phyloP scores from a whole-genome alignment of 148 eudicot genomes.

The Arbutus unedo region DNA sequence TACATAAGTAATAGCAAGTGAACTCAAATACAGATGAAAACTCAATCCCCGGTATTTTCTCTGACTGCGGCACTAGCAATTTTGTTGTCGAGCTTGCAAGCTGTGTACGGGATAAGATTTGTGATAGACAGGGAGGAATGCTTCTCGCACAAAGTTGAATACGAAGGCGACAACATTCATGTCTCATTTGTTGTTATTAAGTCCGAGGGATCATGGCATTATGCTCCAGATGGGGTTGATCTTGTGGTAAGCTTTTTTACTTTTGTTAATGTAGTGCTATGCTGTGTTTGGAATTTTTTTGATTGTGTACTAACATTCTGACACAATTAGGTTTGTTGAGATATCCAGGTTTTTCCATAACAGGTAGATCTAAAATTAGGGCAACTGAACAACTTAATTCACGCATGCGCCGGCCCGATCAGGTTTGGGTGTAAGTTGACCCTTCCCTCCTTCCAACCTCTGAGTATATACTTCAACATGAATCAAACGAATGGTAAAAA shows the following conservation, averaged over 20 bases:
- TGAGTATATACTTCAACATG: background rate
- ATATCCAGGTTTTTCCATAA: too few relatives aligned
- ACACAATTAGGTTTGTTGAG: background rate
- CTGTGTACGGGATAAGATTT: conserved; percentile 63
- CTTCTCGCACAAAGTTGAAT: conserved; percentile 83
- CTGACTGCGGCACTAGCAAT: conserved; percentile 21
- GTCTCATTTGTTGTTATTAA: conserved; percentile 84
- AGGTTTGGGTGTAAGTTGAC: too few relatives aligned
- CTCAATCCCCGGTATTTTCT: background rate
- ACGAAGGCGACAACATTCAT: conserved; percentile 65
- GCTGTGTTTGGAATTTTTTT: background rate
- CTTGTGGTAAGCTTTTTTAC: conserved; percentile 57
- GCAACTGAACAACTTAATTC: background rate
- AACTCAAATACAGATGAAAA: conserved; percentile 24
- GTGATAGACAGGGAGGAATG: conserved; percentile 93
- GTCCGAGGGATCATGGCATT: conserved; percentile 71
- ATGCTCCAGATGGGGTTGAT: conserved; percentile 77
- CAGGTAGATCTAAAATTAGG: background rate
- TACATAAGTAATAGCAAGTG: background rate
- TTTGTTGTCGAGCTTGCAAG: conserved; percentile 35
- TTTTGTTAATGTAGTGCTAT: background rate
- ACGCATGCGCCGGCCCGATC: too few relatives aligned
- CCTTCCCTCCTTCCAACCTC: too few relatives aligned
- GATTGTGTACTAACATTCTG: background rate
- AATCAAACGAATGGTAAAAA: too few relatives aligned